These are phyloP conservation scores for Podospora pseudocomata DNA, from an alignment of 495 filamentous ascomycete genomes.

Conservation along the genomic window DNA sequence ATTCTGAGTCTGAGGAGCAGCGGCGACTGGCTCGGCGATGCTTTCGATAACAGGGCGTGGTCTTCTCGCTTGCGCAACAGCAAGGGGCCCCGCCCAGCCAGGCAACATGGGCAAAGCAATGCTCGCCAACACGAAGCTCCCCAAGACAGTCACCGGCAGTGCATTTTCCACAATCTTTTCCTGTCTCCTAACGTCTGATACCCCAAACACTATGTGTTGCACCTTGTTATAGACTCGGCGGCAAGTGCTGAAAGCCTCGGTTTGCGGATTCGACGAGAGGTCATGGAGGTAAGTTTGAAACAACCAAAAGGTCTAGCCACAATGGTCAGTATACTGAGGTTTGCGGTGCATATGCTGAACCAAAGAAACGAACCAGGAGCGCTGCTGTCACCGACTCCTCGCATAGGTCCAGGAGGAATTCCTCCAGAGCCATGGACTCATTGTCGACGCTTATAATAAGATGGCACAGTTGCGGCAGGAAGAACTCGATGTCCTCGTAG, in stretches of 20 bases:
- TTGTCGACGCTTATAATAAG: conserved; percentile 74
- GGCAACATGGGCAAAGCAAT: conserved; percentile 51
- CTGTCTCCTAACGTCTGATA: conserved; percentile 54
- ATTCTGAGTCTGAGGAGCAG: conserved; percentile 21
- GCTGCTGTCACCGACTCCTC: conserved; percentile 76
- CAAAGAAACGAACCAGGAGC: conserved; percentile 54
- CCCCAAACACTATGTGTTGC: conserved; percentile 72
- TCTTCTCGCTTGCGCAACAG: conserved; percentile 69
- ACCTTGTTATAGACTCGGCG: conserved; percentile 75
- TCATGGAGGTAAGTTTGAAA: conserved; percentile 80
- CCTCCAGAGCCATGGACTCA: conserved; percentile 78
- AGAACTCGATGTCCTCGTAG: conserved; percentile 82
- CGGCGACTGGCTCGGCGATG: conserved; percentile 50
- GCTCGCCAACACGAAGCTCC: conserved; percentile 65
- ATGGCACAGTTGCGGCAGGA: conserved; percentile 76
- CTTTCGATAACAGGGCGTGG: conserved; percentile 54
- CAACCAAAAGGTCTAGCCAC: conserved; percentile 69
- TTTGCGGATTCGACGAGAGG: conserved; percentile 62
- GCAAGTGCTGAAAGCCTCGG: conserved; percentile 67
- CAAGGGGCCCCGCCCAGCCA: conserved; percentile 65
- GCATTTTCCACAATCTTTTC: conserved; percentile 74
- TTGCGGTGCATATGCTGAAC: not conserved
- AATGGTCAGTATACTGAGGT: conserved; percentile 8
- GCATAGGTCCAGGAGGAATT: conserved; percentile 74
- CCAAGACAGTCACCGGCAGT: conserved; percentile 65